Evolutionary conservation across 768 basidiomycete genomes (phyloP).

Genomic region (Lactifluus rugatus): DNA sequence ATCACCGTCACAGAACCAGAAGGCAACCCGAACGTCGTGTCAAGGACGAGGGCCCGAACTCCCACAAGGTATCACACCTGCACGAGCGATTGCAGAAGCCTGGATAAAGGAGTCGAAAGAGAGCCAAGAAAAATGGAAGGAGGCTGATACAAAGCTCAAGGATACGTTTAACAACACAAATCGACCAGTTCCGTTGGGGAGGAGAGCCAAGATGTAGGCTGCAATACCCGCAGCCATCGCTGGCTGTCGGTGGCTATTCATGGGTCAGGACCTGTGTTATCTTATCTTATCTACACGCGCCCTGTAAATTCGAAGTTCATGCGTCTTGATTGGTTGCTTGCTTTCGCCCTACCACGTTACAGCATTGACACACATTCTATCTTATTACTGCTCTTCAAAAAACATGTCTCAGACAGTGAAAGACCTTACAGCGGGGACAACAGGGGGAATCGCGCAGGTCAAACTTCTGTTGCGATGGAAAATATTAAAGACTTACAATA

Average conservation of each 20-base stretch:
- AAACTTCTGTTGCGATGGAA: slow-evolving; percentile 1
- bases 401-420: slow-evolving; percentile 57
- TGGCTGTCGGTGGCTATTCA: neutral
- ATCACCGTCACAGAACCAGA: slow-evolving; percentile 18
- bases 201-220: slow-evolving; percentile 20
- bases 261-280: slow-evolving; percentile 17
- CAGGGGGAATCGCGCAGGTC: slow-evolving; percentile 86
- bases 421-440: slow-evolving; percentile 83
- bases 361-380: neutral
- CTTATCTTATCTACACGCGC: slow-evolving; percentile 24
- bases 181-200: slow-evolving; percentile 30
- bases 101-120: slow-evolving; percentile 57
- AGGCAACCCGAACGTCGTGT: slow-evolving; percentile 14
- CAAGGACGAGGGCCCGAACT: slow-evolving; percentile 10
- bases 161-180: slow-evolving; percentile 42
- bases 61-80: slow-evolving; percentile 32
- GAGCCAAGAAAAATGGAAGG: slow-evolving; percentile 51
- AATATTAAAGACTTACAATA: slow-evolving; percentile 11
- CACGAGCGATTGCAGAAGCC: slow-evolving; percentile 56
- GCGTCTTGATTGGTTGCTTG: slow-evolving; percentile 18
- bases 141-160: slow-evolving; percentile 40
- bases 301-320: slow-evolving; percentile 14
- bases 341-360: neutral
- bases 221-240: slow-evolving; percentile 8
- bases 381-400: neutral